These are phyloP conservation scores for Trichothecium sympodiale DNA, from an alignment of 2,329 filamentous ascomycete species.

Conservation along the genomic window DNA sequence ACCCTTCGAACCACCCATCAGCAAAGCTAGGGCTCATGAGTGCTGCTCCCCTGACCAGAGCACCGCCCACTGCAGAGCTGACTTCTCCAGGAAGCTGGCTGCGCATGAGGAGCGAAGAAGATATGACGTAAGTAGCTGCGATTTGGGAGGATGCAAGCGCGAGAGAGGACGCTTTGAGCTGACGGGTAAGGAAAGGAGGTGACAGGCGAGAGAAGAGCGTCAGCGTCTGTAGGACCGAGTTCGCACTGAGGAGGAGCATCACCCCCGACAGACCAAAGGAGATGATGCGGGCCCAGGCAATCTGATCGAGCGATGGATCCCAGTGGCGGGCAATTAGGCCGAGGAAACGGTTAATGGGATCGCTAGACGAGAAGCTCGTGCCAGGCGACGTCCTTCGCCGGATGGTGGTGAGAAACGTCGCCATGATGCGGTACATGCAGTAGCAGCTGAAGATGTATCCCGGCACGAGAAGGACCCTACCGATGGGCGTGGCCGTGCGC, in stretches of 20 bases:
- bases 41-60: slow-evolving; percentile 50
- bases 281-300: slow-evolving; percentile 75
- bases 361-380: slow-evolving; percentile 50
- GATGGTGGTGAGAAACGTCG: slow-evolving; percentile 57
- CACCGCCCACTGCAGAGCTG: slow-evolving; percentile 65
- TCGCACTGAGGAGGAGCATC: slow-evolving; percentile 72
- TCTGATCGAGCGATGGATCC: slow-evolving; percentile 71
- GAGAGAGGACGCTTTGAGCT: slow-evolving; percentile 60
- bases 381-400: slow-evolving; percentile 35
- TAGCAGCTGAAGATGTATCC: slow-evolving; percentile 67
- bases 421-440: slow-evolving; percentile 72
- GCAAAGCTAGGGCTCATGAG: slow-evolving; percentile 53
- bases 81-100: slow-evolving; percentile 71
- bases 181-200: slow-evolving; percentile 61
- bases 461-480: slow-evolving; percentile 49
- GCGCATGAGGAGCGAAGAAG: slow-evolving; percentile 62
- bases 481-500: slow-evolving; percentile 55
- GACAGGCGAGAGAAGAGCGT: slow-evolving; percentile 68
- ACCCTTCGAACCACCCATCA: slow-evolving; percentile 76
- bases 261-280: slow-evolving; percentile 74
- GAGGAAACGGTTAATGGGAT: slow-evolving; percentile 76
- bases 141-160: slow-evolving; percentile 73
- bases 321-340: slow-evolving; percentile 73
- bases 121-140: slow-evolving; percentile 76
- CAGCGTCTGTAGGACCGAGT: slow-evolving; percentile 75